A percentile compares a stretch with the other conserved stretches of the same genome.
Conservation (phyloP, 768 basidiomycete species). For the Naganishia vishniacii region DNA sequence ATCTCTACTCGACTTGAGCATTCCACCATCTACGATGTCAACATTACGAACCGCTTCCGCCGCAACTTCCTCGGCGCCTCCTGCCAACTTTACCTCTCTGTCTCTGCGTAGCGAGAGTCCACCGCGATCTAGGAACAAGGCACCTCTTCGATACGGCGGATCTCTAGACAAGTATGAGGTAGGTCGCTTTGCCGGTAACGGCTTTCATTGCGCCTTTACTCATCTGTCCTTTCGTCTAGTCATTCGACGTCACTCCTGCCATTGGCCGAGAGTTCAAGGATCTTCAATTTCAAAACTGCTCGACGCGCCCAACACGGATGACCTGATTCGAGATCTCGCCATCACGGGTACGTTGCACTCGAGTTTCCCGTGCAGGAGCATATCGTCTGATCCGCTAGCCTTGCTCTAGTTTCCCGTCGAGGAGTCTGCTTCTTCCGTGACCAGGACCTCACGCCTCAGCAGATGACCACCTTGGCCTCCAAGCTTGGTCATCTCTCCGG, state of each 20-base stretch:
- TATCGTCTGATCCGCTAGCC: neutral
- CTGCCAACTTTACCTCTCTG: neutral
- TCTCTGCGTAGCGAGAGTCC: conserved; percentile 6
- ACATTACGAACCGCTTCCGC: conserved; percentile 13
- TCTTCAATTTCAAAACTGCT: conserved; percentile 55
- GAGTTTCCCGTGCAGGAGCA: neutral
- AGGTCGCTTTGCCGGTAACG: neutral
- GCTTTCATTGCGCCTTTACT: neutral
- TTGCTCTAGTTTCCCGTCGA: conserved; percentile 40
- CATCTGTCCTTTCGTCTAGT: conserved; percentile 18
- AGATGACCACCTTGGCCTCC: conserved; percentile 38
- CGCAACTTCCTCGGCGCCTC: neutral
- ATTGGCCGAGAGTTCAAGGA: conserved; percentile 58
- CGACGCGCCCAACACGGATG: conserved; percentile 53
- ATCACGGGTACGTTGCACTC: conserved; percentile 49
- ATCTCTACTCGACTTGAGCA: neutral
- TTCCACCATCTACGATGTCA: neutral
- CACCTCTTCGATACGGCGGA: conserved; percentile 35
- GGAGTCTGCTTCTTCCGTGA: conserved; percentile 49
- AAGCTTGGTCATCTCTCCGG: conserved; percentile 40
- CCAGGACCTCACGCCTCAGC: conserved; percentile 41
- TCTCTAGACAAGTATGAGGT: conserved; percentile 34
- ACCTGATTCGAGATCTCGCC: conserved; percentile 57
- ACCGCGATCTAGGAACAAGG: conserved; percentile 10
- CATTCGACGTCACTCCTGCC: conserved; percentile 52